Base-by-base conservation (phyloP, 257 asterid genomes). In the Eustoma russellianum region DNA sequence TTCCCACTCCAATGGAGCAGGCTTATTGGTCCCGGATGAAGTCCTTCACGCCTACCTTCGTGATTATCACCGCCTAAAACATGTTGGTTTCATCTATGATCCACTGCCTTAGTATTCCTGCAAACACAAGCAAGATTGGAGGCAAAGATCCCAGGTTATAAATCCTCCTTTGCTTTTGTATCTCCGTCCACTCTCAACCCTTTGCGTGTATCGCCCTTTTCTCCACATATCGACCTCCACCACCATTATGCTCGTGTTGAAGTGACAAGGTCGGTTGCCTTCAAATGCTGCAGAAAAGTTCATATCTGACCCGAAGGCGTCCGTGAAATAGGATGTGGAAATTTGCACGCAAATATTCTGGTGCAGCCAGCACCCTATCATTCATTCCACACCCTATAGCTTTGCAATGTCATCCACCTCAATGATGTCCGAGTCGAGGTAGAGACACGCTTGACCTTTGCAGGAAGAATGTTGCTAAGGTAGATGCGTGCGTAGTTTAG, bases 1-100 rank as follows among this genome's bases (percentile, higher is more conserved):
- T 81, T 87, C 5, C 96, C 96, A 33, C 96, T 87, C 96, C 96
- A 87, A 69, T 87, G 94, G 44, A 87, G 68, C n/a, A 87, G 77
- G 75, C 96, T 83, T 17, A 87, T 81, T 1, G 96, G 82, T n/a
- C 96, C 96, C 3, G 93, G 94, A 57, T 87, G 93, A 68, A 87
- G 90, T 34, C 79, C 73, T 54, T 94, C 70, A 33, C 96, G 81
- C 68, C 64, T 83, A 1, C 94, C 96, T 67, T 83, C 87, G 56
- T 81, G 44, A 66, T 83, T 87, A 28, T 87, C 96, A 16, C 96
- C 96, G 18, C 96, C 96, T 48, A 87, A 60, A 0, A 94, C 96
- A 55, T 87, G 96, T 17, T 83, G 96, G 41, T 87, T 87, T 94
- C 96, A 83, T 68, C 89, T 63, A 40, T 83, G 93, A 38, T 84